Percentiles rank a stretch among this genome's conserved stretches.
Conservation (phyloP, 2,329 filamentous ascomycete genomes). For the Lachnellula occidentalis region DNA sequence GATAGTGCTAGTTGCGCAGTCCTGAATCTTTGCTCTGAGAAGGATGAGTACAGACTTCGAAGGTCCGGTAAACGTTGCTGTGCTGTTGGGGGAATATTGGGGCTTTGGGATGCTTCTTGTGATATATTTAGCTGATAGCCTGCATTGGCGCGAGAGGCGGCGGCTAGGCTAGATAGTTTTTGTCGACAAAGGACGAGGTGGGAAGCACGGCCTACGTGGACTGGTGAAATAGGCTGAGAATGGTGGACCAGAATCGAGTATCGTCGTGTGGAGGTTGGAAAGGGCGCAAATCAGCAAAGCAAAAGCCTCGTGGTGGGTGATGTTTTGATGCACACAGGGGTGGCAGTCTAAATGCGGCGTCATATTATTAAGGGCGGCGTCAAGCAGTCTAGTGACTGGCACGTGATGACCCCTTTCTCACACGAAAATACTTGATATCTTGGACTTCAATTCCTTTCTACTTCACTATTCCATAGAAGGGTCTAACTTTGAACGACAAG, state of each 20-base stretch:
- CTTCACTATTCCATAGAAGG: too few relatives aligned
- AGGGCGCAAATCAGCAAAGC: background rate
- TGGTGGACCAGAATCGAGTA: background rate
- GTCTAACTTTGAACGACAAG: too few relatives aligned
- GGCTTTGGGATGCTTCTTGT: background rate
- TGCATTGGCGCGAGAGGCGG: background rate
- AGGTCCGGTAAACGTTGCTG: background rate
- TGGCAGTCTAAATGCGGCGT: background rate
- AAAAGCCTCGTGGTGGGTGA: background rate
- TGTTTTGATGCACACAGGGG: too few relatives aligned
- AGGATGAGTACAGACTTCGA: background rate
- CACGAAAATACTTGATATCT: too few relatives aligned
- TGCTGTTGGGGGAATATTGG: background rate
- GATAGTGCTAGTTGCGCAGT: background rate
- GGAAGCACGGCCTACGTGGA: background rate
- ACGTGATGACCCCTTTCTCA: too few relatives aligned
- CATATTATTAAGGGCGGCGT: background rate
- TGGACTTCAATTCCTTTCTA: too few relatives aligned
- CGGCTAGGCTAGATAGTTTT: background rate
- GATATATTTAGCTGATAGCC: background rate
- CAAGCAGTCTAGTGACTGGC: too few relatives aligned
- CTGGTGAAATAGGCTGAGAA: background rate
- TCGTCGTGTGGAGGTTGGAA: background rate
- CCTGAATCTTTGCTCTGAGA: background rate
- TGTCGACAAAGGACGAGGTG: background rate